These are phyloP conservation scores for Puccinia triticina DNA, from an alignment of 1,284 basidiomycete genomes.

Conservation along the genomic window DNA sequence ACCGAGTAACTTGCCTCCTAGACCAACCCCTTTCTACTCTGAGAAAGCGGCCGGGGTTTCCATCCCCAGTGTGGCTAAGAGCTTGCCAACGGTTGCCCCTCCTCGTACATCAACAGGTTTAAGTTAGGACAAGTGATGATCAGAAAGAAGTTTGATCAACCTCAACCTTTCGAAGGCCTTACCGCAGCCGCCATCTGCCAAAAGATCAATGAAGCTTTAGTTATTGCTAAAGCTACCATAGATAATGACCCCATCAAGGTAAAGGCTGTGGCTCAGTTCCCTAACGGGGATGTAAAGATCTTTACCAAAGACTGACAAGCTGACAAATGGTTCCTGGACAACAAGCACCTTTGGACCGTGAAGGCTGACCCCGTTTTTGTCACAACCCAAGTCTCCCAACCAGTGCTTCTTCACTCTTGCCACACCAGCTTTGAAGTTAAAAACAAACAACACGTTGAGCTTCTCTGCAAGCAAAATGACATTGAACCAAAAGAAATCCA, in stretches of 20 bases:
- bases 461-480: not conserved
- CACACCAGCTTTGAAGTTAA: slow-evolving; percentile 1
- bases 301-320: too few species aligned
- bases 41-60: not conserved
- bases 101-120: too few species aligned
- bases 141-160: too few species aligned
- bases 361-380: slow-evolving; percentile 10
- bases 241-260: too few species aligned
- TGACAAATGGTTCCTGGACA: not conserved
- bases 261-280: too few species aligned
- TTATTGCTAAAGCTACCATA: not conserved
- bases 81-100: not conserved
- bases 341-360: not conserved
- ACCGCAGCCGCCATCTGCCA: not conserved
- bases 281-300: too few species aligned
- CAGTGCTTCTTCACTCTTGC: slow-evolving; percentile 12
- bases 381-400: not conserved
- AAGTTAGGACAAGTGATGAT: too few species aligned
- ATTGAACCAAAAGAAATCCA: not conserved
- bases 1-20: not conserved
- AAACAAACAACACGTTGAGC: not conserved
- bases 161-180: not conserved
- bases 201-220: not conserved
- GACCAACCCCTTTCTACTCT: not conserved
- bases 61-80: not conserved